Evolutionary conservation across 2,329 filamentous ascomycete species (phyloP), one percentile per base, ranked within the genome.

Genomic region (Fusarium sp.): DNA sequence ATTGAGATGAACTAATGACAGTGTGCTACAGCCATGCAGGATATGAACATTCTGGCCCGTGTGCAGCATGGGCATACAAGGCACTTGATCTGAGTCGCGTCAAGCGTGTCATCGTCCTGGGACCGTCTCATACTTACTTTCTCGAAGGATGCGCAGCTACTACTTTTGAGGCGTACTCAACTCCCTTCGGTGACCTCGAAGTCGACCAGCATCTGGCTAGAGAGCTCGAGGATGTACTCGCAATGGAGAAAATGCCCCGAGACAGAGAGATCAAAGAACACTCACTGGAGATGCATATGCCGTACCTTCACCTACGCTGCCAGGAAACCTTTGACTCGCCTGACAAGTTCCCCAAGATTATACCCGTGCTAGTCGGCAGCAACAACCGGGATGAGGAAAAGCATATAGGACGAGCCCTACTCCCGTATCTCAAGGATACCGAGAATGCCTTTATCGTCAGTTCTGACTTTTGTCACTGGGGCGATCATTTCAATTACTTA

Each of bases 391-490:
- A 77, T 0, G 85, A 88, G 3, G 94, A 98, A 76, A 84, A 84
- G 45, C 78, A 75, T 2, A 86, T 90, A 53, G 95, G 92, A 3
- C 70, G 78, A 23, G 73, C 93, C n/a, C 80, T 99, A 8, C 85
- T 90, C 1, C 88, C 90, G 0, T 96, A 95, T 73, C 78, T 99
- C 7, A 80, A 82, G 31, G 90, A 97, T 66, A 85, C 88, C 0
- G 79, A 83, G 11, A 96, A 91, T 58, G 87, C 89, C 2, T 97
- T 98, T 72, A 84, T 99, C 58, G 84, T 98, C 62, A 95, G 91
- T 74, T 97, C 93, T 1, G 95, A 99, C 74, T 99, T 99, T 74
- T 97, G 94, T 64, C 95, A 99, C 76, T 99, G 95, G 95, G 95
- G 95, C 10, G 68, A 80, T 0, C 84, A 92, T 44, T 99, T 97